Evolutionary conservation across 345 rosid genomes (phyloP).

Genomic region (Toxicodendron radicans): DNA sequence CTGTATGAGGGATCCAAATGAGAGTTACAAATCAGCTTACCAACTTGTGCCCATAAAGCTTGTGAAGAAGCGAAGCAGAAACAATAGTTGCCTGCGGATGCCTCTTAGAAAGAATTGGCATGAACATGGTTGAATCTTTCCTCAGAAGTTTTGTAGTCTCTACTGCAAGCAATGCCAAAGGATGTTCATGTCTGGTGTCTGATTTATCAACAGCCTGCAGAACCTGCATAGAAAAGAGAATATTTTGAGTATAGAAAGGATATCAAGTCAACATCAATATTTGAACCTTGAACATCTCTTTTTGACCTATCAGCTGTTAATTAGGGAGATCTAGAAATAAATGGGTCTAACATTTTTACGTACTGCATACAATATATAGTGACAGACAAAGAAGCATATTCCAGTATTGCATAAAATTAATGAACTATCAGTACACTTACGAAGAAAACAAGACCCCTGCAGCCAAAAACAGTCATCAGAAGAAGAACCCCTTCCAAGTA

Average conservation of each 20-base stretch:
- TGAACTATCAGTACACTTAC: neutral
- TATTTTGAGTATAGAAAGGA: neutral
- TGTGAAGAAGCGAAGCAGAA: conserved; percentile 90
- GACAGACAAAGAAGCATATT: neutral
- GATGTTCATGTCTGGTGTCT: conserved; percentile 66
- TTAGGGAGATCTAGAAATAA: neutral
- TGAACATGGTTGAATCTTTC: conserved; percentile 65
- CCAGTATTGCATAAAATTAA: neutral
- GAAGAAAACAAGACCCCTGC: too few species aligned
- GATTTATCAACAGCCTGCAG: conserved; percentile 65
- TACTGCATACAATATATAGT: neutral
- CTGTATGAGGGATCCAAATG: conserved; percentile 10
- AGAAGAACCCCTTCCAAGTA: too few species aligned
- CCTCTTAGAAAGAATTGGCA: conserved; percentile 79
- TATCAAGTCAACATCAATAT: neutral
- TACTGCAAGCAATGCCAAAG: conserved; percentile 83
- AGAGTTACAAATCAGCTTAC: conserved; percentile 45
- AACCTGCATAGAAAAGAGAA: conserved; percentile 44
- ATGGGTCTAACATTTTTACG: neutral
- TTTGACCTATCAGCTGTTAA: neutral
- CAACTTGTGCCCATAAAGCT: conserved; percentile 82
- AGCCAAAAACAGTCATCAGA: too few species aligned
- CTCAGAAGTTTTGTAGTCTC: conserved; percentile 76
- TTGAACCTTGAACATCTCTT: neutral
- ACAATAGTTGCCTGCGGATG: conserved; percentile 74